Percentiles rank a stretch among this genome's conserved stretches.
Conservation (phyloP, 2,329 filamentous ascomycete species). For the Colletotrichum liaoningense region DNA sequence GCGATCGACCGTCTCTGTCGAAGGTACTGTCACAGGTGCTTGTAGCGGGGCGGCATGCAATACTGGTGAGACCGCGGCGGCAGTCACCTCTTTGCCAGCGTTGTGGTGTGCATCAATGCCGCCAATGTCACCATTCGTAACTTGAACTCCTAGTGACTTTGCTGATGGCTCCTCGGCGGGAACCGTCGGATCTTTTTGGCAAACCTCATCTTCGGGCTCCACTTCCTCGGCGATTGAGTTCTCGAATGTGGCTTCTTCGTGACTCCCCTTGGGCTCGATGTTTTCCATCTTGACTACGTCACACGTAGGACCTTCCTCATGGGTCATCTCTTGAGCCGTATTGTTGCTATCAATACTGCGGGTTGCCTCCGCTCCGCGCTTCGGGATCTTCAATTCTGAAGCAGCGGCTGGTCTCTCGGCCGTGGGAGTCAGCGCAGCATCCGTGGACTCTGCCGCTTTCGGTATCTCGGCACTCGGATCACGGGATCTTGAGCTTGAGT, state of each 20-base stretch:
- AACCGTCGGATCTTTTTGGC: not conserved
- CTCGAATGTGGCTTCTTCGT: not conserved
- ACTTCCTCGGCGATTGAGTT: not conserved
- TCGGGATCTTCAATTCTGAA: not conserved
- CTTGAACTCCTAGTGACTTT: not conserved
- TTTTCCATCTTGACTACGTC: not conserved
- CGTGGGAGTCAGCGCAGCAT: not conserved
- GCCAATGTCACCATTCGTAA: not conserved
- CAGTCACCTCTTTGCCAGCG: not conserved
- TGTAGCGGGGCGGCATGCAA: not conserved
- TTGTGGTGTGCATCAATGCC: not conserved
- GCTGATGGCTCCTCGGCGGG: not conserved
- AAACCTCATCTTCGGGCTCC: not conserved
- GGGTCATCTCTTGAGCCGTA: not conserved
- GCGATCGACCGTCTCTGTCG: not conserved
- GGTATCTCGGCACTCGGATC: slow-evolving; percentile 15
- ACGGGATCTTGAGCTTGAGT: slow-evolving; percentile 12
- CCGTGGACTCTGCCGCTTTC: not conserved
- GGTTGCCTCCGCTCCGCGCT: not conserved
- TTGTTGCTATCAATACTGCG: not conserved
- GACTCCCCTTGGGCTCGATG: not conserved
- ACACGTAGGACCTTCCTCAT: not conserved
- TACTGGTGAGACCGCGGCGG: not conserved
- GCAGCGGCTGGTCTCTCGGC: not conserved
- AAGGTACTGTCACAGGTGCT: not conserved